These are phyloP conservation scores for Boletus rex-veris DNA, from an alignment of 768 basidiomycete species.

Conservation along the genomic window DNA sequence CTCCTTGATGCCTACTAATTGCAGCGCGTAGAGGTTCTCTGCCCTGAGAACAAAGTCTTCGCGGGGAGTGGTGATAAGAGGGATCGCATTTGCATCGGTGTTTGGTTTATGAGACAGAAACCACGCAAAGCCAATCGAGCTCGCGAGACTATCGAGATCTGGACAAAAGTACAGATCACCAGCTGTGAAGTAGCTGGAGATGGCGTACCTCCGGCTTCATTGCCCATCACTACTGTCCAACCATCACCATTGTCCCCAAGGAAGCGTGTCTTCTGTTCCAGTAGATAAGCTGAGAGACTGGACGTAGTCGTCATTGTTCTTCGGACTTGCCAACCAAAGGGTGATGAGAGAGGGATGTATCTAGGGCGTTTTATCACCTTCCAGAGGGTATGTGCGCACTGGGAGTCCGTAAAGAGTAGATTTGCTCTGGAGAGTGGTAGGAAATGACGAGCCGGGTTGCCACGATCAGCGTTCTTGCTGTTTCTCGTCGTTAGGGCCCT, in stretches of 20 bases:
- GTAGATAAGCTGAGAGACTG: conserved; percentile 39
- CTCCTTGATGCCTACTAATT: conserved; percentile 50
- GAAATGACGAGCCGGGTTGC: background rate
- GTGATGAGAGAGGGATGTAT: background rate
- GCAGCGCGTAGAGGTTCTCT: conserved; percentile 81
- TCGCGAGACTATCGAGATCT: conserved; percentile 92
- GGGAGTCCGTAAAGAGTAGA: background rate
- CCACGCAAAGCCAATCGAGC: conserved; percentile 82
- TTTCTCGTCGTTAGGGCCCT: background rate
- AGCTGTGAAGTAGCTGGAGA: background rate
- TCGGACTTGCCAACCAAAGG: background rate
- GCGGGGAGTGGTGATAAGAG: conserved; percentile 68
- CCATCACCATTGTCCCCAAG: conserved; percentile 52
- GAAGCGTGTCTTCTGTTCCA: conserved; percentile 55
- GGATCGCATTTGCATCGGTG: conserved; percentile 50
- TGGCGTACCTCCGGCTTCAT: conserved; percentile 86
- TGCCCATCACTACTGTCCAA: conserved; percentile 92
- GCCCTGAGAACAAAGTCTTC: conserved; percentile 74
- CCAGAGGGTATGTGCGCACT: background rate
- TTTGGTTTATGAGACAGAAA: conserved; percentile 42
- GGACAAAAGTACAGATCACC: background rate
- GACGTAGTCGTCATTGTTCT: conserved; percentile 21
- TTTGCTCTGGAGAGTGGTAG: background rate
- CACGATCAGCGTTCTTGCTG: background rate
- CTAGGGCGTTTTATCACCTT: background rate